phyloP scores from a whole-genome alignment of 164 flowering plant genomes.

The Saururus chinensis region DNA sequence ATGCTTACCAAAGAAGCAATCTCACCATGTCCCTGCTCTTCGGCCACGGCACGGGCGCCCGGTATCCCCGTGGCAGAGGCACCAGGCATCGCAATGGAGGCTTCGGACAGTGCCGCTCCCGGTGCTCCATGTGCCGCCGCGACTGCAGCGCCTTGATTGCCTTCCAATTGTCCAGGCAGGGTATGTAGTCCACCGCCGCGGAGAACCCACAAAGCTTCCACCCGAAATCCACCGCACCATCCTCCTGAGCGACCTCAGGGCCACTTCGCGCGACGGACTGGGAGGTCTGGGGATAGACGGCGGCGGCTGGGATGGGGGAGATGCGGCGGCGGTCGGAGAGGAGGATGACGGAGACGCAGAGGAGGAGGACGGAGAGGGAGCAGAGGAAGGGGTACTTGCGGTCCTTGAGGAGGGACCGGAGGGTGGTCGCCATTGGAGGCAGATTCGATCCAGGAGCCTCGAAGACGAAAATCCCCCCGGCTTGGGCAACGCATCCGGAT shows the following conservation, averaged over 20 bases:
- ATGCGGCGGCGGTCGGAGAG: constrained; percentile 19
- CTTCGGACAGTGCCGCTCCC: constrained; percentile 80
- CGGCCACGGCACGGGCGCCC: constrained; percentile 76
- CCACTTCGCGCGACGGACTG: neutral
- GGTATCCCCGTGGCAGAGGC: constrained; percentile 67
- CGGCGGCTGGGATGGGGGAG: constrained; percentile 14
- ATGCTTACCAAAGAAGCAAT: constrained; percentile 54
- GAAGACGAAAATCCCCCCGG: too few relatives aligned
- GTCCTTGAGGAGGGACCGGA: constrained; percentile 29
- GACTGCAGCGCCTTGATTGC: constrained; percentile 61
- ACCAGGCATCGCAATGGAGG: constrained; percentile 56
- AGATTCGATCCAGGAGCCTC: neutral
- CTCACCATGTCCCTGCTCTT: constrained; percentile 94
- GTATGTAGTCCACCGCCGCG: constrained; percentile 64
- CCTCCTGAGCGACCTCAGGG: neutral
- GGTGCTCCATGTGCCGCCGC: constrained; percentile 75
- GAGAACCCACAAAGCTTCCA: constrained; percentile 50
- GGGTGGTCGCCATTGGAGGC: neutral
- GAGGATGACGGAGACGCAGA: constrained; percentile 34
- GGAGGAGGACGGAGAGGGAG: constrained; percentile 32
- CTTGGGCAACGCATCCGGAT: too few relatives aligned
- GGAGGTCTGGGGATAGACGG: neutral
- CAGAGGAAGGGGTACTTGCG: constrained; percentile 51
- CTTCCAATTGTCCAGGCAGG: constrained; percentile 71
- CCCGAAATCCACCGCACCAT: constrained; percentile 6